These are phyloP conservation scores for Telfairia occidentalis DNA, from an alignment of 331 rosid genomes.

Conservation along the genomic window DNA sequence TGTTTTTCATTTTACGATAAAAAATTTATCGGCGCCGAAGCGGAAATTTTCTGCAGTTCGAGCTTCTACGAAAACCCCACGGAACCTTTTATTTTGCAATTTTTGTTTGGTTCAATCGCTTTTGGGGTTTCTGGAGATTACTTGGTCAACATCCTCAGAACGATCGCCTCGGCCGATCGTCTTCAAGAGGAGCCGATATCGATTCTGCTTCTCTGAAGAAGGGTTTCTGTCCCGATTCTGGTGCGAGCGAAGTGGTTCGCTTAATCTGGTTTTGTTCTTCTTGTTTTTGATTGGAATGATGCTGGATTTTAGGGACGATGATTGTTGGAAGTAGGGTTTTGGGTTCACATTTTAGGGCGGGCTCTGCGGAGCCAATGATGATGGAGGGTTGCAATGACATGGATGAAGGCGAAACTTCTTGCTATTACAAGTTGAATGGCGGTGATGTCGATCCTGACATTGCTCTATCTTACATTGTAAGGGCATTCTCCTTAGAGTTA, in stretches of 20 bases:
- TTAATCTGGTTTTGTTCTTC: background rate
- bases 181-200: background rate
- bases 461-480: constrained; percentile 76
- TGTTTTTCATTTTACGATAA: background rate
- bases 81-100: background rate
- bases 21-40: background rate
- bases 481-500: constrained; percentile 11
- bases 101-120: background rate
- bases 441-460: constrained; percentile 72
- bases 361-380: constrained; percentile 33
- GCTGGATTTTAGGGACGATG: constrained; percentile 13
- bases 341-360: constrained; percentile 31
- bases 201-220: background rate
- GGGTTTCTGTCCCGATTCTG: background rate
- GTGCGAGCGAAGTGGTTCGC: background rate
- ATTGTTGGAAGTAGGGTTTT: constrained; percentile 12
- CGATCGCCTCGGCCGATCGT: constrained; percentile 2
- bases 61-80: background rate
- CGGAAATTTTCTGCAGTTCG: background rate
- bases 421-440: constrained; percentile 48
- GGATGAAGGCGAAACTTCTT: constrained; percentile 89
- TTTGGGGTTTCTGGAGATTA: background rate
- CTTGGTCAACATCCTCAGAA: background rate
- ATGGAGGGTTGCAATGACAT: constrained; percentile 70
- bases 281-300: background rate